phyloP scores from a whole-genome alignment of 495 filamentous ascomycete species.

The Hapsidospora chrysogenum region DNA sequence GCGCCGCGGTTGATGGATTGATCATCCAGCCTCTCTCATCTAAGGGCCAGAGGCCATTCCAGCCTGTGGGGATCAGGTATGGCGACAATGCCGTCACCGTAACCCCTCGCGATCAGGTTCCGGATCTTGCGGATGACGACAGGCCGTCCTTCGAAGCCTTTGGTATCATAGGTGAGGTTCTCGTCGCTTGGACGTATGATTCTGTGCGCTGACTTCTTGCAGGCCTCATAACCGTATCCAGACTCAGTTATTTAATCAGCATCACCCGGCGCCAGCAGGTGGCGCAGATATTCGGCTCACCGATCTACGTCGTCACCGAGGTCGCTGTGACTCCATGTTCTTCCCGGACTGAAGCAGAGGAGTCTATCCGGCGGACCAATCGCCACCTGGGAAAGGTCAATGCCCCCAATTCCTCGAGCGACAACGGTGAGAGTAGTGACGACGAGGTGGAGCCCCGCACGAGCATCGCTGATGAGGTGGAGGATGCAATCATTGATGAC shows the following conservation, averaged over 20 bases:
- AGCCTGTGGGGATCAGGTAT: conserved; percentile 55
- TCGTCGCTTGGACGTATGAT: not conserved
- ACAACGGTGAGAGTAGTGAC: conserved; percentile 18
- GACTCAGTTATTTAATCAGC: conserved; percentile 61
- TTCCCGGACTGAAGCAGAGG: conserved; percentile 53
- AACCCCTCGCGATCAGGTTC: conserved; percentile 14
- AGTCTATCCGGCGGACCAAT: conserved; percentile 48
- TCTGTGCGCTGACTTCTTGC: conserved; percentile 2
- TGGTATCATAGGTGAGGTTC: conserved; percentile 64
- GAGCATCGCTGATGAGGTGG: conserved; percentile 11
- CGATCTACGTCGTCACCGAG: conserved; percentile 71
- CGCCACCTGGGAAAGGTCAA: conserved; percentile 20
- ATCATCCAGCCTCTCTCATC: conserved; percentile 54
- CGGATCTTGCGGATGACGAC: conserved; percentile 16
- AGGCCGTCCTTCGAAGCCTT: conserved; percentile 49
- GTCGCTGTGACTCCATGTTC: conserved; percentile 76
- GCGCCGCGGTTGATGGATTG: conserved; percentile 74
- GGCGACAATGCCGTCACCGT: conserved; percentile 38
- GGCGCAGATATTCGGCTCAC: conserved; percentile 63
- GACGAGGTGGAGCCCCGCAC: conserved; percentile 1
- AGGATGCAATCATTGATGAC: conserved; percentile 6
- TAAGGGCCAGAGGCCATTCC: conserved; percentile 27
- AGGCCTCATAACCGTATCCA: conserved; percentile 62
- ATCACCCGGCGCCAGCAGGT: conserved; percentile 77
- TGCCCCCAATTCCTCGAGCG: conserved; percentile 15